Evolutionary conservation across 257 asterid species (phyloP).

Genomic region (Ajuga chamaepitys): DNA sequence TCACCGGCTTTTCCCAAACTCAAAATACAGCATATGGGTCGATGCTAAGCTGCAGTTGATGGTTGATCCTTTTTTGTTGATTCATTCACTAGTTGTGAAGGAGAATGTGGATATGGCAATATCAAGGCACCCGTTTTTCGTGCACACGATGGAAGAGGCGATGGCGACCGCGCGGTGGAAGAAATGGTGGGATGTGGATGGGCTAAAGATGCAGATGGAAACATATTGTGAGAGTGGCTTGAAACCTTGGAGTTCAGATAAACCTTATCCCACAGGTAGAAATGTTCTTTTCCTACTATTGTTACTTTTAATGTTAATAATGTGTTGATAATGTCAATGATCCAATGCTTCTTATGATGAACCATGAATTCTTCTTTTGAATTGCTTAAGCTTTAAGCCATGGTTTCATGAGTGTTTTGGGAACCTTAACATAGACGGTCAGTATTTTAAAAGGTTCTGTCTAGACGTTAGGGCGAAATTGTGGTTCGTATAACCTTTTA

Average conservation of each 20-base stretch:
- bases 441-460: not conserved
- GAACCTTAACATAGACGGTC: not conserved
- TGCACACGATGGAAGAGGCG: conserved; percentile 86
- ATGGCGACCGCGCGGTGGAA: conserved; percentile 89
- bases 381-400: conserved; percentile 4
- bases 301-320: not conserved
- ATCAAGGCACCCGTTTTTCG: conserved; percentile 65
- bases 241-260: conserved; percentile 70
- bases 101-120: conserved; percentile 78
- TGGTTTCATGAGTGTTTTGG: not conserved
- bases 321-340: not conserved
- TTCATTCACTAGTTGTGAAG: conserved; percentile 56
- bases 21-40: conserved; percentile 77
- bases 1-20: conserved; percentile 81
- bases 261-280: conserved; percentile 81
- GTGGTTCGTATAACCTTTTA: too few species aligned
- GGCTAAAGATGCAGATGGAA: conserved; percentile 67
- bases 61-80: conserved; percentile 71
- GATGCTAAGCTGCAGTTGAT: conserved; percentile 88
- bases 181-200: conserved; percentile 84
- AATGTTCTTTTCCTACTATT: not conserved
- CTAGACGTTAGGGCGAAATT: too few species aligned
- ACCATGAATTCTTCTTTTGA: not conserved
- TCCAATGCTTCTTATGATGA: not conserved
- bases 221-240: conserved; percentile 74